Evolutionary conservation across 192 early-diverging fungal genomes (phyloP).

Genomic region (Chytriomyces hyalinus): DNA sequence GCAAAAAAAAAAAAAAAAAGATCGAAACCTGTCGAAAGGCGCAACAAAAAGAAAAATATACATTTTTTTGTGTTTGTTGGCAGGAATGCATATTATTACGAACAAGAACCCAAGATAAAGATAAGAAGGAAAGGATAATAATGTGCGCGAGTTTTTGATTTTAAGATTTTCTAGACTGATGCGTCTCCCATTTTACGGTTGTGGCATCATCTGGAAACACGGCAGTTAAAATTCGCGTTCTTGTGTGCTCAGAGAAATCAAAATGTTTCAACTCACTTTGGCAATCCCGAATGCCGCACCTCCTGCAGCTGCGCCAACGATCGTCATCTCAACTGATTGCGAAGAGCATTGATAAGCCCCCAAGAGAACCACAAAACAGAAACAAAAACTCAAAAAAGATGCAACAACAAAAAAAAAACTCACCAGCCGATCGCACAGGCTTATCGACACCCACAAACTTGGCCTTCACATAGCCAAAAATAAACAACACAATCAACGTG

Average conservation of each 20-base stretch:
- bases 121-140: not conserved
- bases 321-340: no score
- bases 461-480: conserved; percentile 68
- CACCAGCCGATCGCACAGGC: conserved; percentile 24
- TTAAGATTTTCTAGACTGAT: not conserved
- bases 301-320: no score
- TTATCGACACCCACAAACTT: conserved; percentile 43
- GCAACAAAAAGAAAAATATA: not conserved
- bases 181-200: not conserved
- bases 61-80: not conserved
- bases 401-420: conserved; percentile 6
- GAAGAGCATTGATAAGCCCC: no score
- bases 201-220: no score
- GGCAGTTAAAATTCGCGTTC: no score
- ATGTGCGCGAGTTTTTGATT: not conserved
- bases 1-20: no score
- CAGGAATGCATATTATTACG: not conserved
- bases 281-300: no score
- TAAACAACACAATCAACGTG: conserved; percentile 58
- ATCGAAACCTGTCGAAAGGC: not conserved
- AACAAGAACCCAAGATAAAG: conserved; percentile 7
- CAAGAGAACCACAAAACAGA: not conserved
- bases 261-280: no score
- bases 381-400: not conserved
- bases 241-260: no score